Base-by-base conservation (phyloP, 2,329 filamentous ascomycete species). In the Biscogniauxia marginata region DNA sequence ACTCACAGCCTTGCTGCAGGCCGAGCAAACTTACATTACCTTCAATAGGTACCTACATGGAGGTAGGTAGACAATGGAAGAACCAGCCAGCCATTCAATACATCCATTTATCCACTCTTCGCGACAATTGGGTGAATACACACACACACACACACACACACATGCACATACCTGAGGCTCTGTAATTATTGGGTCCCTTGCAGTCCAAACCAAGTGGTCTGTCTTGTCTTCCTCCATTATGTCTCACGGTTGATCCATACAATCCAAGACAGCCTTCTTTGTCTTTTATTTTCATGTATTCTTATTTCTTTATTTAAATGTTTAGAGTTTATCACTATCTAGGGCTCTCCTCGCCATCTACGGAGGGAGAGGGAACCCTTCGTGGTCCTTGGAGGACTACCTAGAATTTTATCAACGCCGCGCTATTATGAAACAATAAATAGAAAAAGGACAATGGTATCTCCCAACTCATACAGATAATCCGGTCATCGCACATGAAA, bases 401-500 rank as follows among this genome's bases (percentile, higher is more conserved):
- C 30, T 3, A 39, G n/a, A 16, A 39, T 39, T 63, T 52, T 44
- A 58, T 53, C 54, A 70, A 70, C 66, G 67, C 67, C 67, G 49
- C 62, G 63, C 65, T 67, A 39, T 39, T n/a, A 39, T 16, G 30
- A 39, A n/a, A 39, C 30, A 39, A 39, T 8, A 16, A 46, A 46
- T n/a, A 21, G 20, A 46, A 21, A 62, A 67, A 67, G 59, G 46
- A 65, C 62, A 63, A 47, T 68, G 66, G 66, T 68, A 70, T 68
- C 60, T 57, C 51, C 56, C 53, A 60, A 66, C 57, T 56, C 50
- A 58, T 57, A 53, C 45, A 52, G 34, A 55, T 22, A 51, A 49
- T 34, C 53, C 54, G 57, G n/a, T 52, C 44, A 54, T 46, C 56
- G 20, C 6, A 48, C 46, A 39, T 18, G 46, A 46, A 21, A 22